Evolutionary conservation across 805 yeast species (phyloP).

Genomic region (Lachancea sp.): DNA sequence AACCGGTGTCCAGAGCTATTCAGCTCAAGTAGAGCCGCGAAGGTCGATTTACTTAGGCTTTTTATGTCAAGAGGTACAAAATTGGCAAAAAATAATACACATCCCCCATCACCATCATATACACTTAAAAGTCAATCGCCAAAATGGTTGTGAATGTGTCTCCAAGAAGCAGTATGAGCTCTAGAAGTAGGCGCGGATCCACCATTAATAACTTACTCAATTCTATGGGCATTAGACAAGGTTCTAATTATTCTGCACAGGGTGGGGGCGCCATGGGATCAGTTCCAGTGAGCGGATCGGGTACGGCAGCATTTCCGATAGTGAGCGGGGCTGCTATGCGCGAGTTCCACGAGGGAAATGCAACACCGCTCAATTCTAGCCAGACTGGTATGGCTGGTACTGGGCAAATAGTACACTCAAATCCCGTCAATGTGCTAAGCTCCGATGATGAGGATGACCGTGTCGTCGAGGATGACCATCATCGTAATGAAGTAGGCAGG

Average conservation of each 20-base stretch:
- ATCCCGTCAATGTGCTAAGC: conserved; percentile 5
- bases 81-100: too few relatives aligned
- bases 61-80: too few relatives aligned
- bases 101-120: too few relatives aligned
- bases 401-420: conserved; percentile 2
- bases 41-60: too few relatives aligned
- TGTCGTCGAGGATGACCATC: background rate
- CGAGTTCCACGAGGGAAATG: background rate
- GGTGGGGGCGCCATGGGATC: conserved; percentile 1
- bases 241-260: conserved; percentile 1
- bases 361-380: background rate
- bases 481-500: background rate
- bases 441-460: conserved; percentile 9
- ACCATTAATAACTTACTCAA: conserved; percentile 25
- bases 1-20: too few relatives aligned
- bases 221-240: conserved; percentile 28
- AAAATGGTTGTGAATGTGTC: conserved; percentile 7
- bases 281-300: conserved; percentile 1
- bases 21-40: too few relatives aligned
- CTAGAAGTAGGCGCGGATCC: conserved; percentile 22
- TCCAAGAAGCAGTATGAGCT: conserved; percentile 5
- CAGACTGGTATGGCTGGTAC: background rate
- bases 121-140: too few relatives aligned
- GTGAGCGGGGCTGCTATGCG: background rate
- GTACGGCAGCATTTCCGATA: background rate